A percentile compares a stretch with the other conserved stretches of the same genome.
Evolutionary conservation across 2,329 filamentous ascomycete species (phyloP).

Genomic region (Monilinia vaccinii-corymbosi): DNA sequence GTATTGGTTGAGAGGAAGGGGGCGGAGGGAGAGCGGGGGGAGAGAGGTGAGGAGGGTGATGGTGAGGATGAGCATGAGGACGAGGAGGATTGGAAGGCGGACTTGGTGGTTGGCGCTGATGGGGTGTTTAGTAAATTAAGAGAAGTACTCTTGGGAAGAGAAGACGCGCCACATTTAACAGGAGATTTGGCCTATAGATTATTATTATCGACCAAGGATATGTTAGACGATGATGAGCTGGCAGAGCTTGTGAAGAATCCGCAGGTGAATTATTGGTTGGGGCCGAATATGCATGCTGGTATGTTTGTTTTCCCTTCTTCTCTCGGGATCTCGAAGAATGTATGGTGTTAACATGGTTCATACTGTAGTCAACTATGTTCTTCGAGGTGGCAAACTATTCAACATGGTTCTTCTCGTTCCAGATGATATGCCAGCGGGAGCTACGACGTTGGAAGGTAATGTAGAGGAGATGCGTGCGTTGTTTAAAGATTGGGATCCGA

Average conservation of each 20-base stretch:
- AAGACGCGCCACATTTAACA: constrained; percentile 39
- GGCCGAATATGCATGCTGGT: constrained; percentile 39
- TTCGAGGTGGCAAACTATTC: constrained; percentile 36
- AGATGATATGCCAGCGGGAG: constrained; percentile 30
- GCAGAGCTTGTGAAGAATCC: constrained; percentile 31
- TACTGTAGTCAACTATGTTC: constrained; percentile 38
- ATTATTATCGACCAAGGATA: constrained; percentile 35
- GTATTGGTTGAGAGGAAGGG: constrained; percentile 25
- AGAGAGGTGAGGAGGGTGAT: constrained; percentile 16
- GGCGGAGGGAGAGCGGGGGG: too few species aligned
- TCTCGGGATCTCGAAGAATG: not conserved
- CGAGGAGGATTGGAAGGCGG: constrained; percentile 20
- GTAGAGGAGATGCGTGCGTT: constrained; percentile 35
- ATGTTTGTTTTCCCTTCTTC: not conserved
- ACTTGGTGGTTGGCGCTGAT: constrained; percentile 35
- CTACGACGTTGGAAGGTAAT: constrained; percentile 31
- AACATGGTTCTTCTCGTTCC: constrained; percentile 39
- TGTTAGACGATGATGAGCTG: constrained; percentile 35
- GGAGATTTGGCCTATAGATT: constrained; percentile 38
- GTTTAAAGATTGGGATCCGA: constrained; percentile 37
- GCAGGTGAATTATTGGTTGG: constrained; percentile 40
- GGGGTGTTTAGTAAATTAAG: constrained; percentile 34
- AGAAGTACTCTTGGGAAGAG: constrained; percentile 33
- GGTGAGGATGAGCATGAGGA: constrained; percentile 22
- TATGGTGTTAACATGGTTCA: not conserved